Base-by-base conservation (phyloP, 306 rosid species). In the Canavalia ensiformis region DNA sequence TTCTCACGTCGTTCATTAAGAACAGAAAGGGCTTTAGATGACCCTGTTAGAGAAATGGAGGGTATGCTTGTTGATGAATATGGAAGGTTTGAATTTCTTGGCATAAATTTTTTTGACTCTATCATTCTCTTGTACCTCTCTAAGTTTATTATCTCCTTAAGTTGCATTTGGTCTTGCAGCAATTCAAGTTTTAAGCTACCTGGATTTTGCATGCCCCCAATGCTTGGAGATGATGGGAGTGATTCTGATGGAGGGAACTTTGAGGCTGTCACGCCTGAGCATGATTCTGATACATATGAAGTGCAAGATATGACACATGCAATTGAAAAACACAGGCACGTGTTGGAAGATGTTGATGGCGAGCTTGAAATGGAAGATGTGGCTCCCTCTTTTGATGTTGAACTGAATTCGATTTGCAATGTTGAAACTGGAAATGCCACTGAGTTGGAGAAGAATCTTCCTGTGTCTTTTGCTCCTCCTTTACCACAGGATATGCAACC, bases 361-460 rank as follows among this genome's bases (percentile, higher is more conserved):
- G 99, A 96, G 83, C 97, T 96, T 78, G 99, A 96, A 87, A 96
- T 96, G 99, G 99, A 96, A 89, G 99, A 96, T 56, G 97, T 90
- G 62, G 95, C 99, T 49, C 99, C 99, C 34, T 84, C 92, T 76
- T 87, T 91, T 82, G 97, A 92, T 75, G 86, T 83, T 60, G 91
- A 89, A 86, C 63, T 86, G 80, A 85, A 76, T 79, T 86, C 90
- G 3, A 75, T 85, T 81, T 83, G 86, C 77, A 76, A 82, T 89
- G 80, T 76, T 68, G 75, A 56, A 25, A 85, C 78, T 78, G 90
- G 71, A 72, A 68, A 68, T 80, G 84, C 71, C 6, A 9, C 66
- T 4, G 81, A 85, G 76, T 74, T 86, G 59, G 97, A 88, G 84
- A 89, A 75, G 55, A 82, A 80, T 66, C 79, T 78, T 83, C 85